Evolutionary conservation across 495 filamentous ascomycete genomes (phyloP).

Genomic region (Penicillium coprophilum): DNA sequence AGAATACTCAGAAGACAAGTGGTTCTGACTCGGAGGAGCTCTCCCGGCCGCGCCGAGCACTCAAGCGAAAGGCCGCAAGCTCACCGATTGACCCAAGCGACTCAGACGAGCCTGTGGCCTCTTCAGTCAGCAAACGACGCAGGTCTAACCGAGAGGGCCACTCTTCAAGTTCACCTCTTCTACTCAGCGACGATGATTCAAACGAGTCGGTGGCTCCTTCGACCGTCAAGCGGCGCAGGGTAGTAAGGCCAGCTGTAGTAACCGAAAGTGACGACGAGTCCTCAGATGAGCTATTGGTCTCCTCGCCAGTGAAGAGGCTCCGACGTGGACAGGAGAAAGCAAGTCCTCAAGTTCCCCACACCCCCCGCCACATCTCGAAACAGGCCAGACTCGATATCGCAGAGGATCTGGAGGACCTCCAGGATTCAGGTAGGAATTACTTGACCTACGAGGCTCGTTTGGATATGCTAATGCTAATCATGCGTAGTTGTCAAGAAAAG

Average conservation of each 20-base stretch:
- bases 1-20: conserved; percentile 1
- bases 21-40: conserved; percentile 21
- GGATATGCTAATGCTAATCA: not conserved
- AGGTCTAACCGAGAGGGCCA: not conserved
- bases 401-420: conserved; percentile 47
- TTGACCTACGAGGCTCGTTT: not conserved
- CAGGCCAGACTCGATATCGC: conserved; percentile 42
- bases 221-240: conserved; percentile 1
- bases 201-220: conserved; percentile 6
- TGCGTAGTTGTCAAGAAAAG: conserved; percentile 37
- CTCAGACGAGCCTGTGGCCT: conserved; percentile 30
- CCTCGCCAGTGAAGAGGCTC: conserved; percentile 30
- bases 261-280: conserved; percentile 10
- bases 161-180: not conserved
- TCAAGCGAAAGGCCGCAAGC: conserved; percentile 29
- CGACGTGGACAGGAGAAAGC: conserved; percentile 15
- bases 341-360: conserved; percentile 28
- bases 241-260: not conserved
- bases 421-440: conserved; percentile 40
- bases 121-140: conserved; percentile 27
- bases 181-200: not conserved
- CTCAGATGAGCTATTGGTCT: conserved; percentile 18
- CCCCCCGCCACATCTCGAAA: conserved; percentile 21
- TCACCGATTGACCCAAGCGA: conserved; percentile 24
- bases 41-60: conserved; percentile 32